phyloP scores from a whole-genome alignment of 371 early-diverging fungal genomes.

The Umbelopsis sp. region DNA sequence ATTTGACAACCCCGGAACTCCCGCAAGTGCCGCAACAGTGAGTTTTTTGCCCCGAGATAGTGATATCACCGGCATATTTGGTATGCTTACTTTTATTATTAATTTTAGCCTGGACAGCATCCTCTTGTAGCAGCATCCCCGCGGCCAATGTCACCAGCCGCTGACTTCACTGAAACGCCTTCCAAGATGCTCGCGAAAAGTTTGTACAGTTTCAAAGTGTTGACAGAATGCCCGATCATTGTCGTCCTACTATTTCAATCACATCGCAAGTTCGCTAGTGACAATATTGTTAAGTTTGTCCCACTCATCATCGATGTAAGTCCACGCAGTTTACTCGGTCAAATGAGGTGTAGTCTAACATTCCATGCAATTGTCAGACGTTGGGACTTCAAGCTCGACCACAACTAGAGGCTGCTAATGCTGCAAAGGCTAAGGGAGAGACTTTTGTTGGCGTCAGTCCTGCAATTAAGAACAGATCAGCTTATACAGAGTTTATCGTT shows the following conservation, averaged over 20 bases:
- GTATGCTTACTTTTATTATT: constrained; percentile 15
- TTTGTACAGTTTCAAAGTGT: constrained; percentile 91
- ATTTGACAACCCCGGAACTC: constrained; percentile 74
- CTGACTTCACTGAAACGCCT: constrained; percentile 61
- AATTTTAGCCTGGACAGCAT: constrained; percentile 53
- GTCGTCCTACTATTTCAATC: constrained; percentile 94
- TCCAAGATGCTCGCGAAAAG: constrained; percentile 76
- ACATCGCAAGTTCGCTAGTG: constrained; percentile 76
- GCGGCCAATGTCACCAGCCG: constrained; percentile 78
- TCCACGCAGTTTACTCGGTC: no score
- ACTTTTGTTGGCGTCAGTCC: constrained; percentile 85
- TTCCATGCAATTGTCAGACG: constrained; percentile 42
- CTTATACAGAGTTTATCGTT: constrained; percentile 84
- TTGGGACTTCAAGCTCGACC: constrained; percentile 77
- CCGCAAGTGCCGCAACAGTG: constrained; percentile 57
- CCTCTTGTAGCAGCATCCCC: constrained; percentile 67
- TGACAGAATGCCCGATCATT: constrained; percentile 97
- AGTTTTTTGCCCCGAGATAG: background rate
- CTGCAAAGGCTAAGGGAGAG: constrained; percentile 68
- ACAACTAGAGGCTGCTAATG: constrained; percentile 74
- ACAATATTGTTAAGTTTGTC: constrained; percentile 83
- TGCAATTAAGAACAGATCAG: constrained; percentile 69
- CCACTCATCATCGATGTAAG: constrained; percentile 85
- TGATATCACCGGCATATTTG: background rate
- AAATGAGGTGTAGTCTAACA: background rate